Conservation (phyloP, 2,329 filamentous ascomycete species). For the Atkinsonella texensis region DNA sequence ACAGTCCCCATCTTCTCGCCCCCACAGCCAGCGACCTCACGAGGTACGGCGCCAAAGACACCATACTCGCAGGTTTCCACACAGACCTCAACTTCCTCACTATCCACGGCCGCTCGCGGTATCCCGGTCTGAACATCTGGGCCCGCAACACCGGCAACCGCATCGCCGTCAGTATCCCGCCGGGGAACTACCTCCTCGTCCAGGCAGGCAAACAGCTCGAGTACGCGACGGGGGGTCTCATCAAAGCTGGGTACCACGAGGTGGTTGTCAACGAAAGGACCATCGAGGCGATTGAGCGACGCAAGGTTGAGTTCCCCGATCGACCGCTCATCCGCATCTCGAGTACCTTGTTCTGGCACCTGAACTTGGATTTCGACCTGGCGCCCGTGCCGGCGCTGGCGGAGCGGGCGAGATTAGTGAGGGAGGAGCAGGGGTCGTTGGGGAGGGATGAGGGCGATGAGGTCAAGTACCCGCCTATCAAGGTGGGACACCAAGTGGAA, state of each 20-base stretch:
- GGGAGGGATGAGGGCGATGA: slow-evolving; percentile 43
- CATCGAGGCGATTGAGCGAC: slow-evolving; percentile 31
- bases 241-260: slow-evolving; percentile 52
- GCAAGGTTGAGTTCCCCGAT: slow-evolving; percentile 29
- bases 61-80: slow-evolving; percentile 51
- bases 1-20: slow-evolving; percentile 47
- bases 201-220: slow-evolving; percentile 53
- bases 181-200: slow-evolving; percentile 45
- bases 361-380: slow-evolving; percentile 44
- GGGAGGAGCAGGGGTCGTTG: slow-evolving; percentile 33
- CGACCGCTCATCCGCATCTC: slow-evolving; percentile 45
- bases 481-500: slow-evolving; percentile 48
- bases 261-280: slow-evolving; percentile 46
- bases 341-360: slow-evolving; percentile 49
- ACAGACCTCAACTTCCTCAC: slow-evolving; percentile 54
- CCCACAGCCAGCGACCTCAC: slow-evolving; percentile 46
- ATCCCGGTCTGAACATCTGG: slow-evolving; percentile 51
- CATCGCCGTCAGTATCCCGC: slow-evolving; percentile 46
- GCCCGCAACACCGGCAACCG: slow-evolving; percentile 48
- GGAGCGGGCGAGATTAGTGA: slow-evolving; percentile 30
- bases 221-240: slow-evolving; percentile 46
- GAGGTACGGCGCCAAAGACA: slow-evolving; percentile 41
- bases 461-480: slow-evolving; percentile 37
- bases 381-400: slow-evolving; percentile 36
- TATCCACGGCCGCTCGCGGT: slow-evolving; percentile 51